A percentile compares a stretch with the other conserved stretches of the same genome.
phyloP scores from a whole-genome alignment of 139 green algal species.

The Tetraselmis striata region DNA sequence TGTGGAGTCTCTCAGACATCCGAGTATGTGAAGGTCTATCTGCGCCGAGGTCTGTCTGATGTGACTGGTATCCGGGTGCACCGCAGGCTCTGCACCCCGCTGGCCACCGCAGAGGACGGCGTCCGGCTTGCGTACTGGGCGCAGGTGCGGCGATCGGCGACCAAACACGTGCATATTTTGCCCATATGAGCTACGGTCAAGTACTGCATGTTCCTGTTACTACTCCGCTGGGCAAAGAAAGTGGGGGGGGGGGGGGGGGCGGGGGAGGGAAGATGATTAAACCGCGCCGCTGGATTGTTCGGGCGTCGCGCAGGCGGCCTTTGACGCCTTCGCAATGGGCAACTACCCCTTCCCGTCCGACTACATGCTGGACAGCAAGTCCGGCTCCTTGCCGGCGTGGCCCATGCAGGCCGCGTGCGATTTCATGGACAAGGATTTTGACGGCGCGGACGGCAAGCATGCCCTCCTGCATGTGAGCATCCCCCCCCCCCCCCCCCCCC shows the following conservation, averaged over 20 bases:
- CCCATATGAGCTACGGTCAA: no score
- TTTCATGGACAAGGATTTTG: constrained; percentile 14
- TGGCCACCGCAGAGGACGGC: constrained; percentile 4
- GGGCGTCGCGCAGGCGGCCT: constrained; percentile 45
- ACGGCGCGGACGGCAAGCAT: not conserved
- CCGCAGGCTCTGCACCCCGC: constrained; percentile 32
- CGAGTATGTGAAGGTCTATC: no score
- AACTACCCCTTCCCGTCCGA: constrained; percentile 53
- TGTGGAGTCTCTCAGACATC: no score
- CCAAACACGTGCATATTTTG: not conserved
- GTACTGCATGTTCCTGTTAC: no score
- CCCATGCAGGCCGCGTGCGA: constrained; percentile 57
- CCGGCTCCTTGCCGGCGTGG: constrained; percentile 45
- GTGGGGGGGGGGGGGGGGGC: not conserved
- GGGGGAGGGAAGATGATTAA: not conserved
- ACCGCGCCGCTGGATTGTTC: not conserved
- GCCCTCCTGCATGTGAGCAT: not conserved
- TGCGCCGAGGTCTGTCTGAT: no score
- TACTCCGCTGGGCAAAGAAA: no score
- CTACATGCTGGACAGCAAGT: constrained; percentile 40
- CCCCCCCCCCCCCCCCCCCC: not conserved
- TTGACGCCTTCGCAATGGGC: constrained; percentile 70
- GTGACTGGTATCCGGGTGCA: no score
- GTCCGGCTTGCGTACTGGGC: constrained; percentile 40
- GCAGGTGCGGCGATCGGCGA: constrained; percentile 39